A percentile compares a stretch with the other conserved stretches of the same genome.
phyloP scores from a whole-genome alignment of 768 basidiomycete species.

The Amanita fuliginea region DNA sequence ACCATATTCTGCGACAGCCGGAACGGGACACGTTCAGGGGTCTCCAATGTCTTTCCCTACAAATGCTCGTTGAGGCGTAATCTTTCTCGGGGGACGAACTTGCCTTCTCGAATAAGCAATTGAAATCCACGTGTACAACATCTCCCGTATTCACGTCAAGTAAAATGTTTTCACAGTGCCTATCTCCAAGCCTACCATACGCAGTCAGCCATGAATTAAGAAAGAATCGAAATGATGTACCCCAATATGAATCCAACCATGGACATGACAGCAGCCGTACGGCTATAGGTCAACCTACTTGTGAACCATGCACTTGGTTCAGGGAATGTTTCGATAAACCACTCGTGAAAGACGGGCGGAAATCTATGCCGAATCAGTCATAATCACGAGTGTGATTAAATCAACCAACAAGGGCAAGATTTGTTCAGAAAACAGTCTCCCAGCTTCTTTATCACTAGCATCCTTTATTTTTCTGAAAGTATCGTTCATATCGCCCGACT shows the following conservation, averaged over 20 bases:
- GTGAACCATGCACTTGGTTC: conserved; percentile 93
- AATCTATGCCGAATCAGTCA: conserved; percentile 30
- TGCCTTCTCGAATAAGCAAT: conserved; percentile 95
- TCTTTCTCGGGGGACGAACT: conserved; percentile 6
- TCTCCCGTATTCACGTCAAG: conserved; percentile 84
- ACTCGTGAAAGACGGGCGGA: conserved; percentile 88
- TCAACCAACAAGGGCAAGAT: conserved; percentile 45
- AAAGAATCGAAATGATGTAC: conserved; percentile 28
- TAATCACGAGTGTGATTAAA: background rate
- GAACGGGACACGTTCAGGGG: conserved; percentile 90
- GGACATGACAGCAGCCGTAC: conserved; percentile 94
- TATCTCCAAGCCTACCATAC: conserved; percentile 75
- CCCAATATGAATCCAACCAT: conserved; percentile 98
- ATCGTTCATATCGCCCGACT: conserved; percentile 36
- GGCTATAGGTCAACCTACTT: conserved; percentile 74
- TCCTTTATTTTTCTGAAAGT: conserved; percentile 42
- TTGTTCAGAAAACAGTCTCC: conserved; percentile 36
- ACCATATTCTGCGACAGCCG: conserved; percentile 88
- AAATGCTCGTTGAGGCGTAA: conserved; percentile 14
- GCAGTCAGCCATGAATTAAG: background rate
- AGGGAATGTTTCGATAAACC: conserved; percentile 96
- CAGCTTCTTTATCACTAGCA: conserved; percentile 35
- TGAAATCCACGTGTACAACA: conserved; percentile 94
- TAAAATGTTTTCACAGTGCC: conserved; percentile 94
- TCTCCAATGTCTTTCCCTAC: conserved; percentile 72